phyloP scores from a whole-genome alignment of 2,329 filamentous ascomycete species.

The Penicillium hordei region DNA sequence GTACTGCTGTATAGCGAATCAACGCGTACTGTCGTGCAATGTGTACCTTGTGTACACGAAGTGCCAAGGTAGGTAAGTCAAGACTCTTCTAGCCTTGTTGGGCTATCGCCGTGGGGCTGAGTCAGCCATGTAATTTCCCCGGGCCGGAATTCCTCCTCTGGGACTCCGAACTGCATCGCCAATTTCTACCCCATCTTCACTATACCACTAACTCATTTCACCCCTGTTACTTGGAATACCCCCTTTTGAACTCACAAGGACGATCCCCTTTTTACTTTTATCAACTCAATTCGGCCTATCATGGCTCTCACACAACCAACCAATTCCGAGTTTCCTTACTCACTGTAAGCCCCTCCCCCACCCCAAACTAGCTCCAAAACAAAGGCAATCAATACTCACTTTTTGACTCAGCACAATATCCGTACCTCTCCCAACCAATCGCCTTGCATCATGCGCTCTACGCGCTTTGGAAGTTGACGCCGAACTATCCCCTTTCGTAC shows the following conservation, averaged over 20 bases:
- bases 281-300: neutral
- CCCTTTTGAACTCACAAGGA: neutral
- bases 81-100: neutral
- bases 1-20: neutral
- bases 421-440: constrained; percentile 76
- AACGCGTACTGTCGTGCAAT: neutral
- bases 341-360: constrained; percentile 32
- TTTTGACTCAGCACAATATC: constrained; percentile 60
- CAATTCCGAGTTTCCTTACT: constrained; percentile 39
- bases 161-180: neutral
- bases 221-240: neutral
- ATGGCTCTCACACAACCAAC: constrained; percentile 26
- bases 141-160: neutral
- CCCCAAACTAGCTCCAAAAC: constrained; percentile 3
- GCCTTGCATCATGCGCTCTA: constrained; percentile 74
- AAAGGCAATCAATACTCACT: constrained; percentile 10
- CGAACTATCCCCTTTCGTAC: constrained; percentile 83
- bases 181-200: constrained; percentile 1
- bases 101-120: neutral
- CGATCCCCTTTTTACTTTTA: neutral
- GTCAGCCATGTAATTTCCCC: neutral
- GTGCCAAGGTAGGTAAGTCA: neutral
- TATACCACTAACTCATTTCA: neutral
- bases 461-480: constrained; percentile 78
- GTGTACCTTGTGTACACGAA: neutral